Base-by-base conservation (phyloP, 495 filamentous ascomycete genomes). In the Neurospora sp. region DNA sequence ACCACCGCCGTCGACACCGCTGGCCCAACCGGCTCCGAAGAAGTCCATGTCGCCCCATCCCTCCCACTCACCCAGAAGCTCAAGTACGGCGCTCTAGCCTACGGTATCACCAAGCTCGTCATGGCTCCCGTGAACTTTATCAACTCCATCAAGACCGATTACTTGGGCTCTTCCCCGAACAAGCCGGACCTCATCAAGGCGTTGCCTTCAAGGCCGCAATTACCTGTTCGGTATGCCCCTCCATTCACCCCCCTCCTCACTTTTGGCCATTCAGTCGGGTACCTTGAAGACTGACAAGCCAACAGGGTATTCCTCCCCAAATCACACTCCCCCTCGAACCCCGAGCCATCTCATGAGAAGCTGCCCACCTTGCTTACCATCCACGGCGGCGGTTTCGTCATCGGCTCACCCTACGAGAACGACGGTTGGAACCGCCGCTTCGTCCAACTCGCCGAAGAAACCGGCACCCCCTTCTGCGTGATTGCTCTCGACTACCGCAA, bases 351-450 rank as follows among this genome's bases (percentile, higher is more conserved):
- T 11, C 3, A 16, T 1, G 3, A 16, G 6, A 70, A 72, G 44
- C 79, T 83, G 5, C 80, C 82, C 0, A 79, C 79, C 8, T 31
- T 84, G 31, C 79, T 82, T 18, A 81, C 76, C 59, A 79, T 81
- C 75, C 82, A 84, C 73, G 82, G 83, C 73, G 82, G 83, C 68
- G 83, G 81, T 16, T 85, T 83, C 73, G 78, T 78, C 44, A 6
- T 84, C 31, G 82, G 83, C 69, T 8, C 41, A 2, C 37, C 78
- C 6, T 68, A 69, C 35, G 78, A 84, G 73, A 80, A 81, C 73
- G 83, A 84, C 75, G 69, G 14, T 9, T 83, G 82, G 82, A 84
- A 83, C 74, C 69, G 68, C 11, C 41, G 73, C 66, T 84, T 83
- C 66, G 77, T 81, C 35, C 71, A 66, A 16, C 73, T 73, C 61